These are phyloP conservation scores for Kwoniella shivajii DNA, from an alignment of 1,284 basidiomycete species.

Conservation along the genomic window DNA sequence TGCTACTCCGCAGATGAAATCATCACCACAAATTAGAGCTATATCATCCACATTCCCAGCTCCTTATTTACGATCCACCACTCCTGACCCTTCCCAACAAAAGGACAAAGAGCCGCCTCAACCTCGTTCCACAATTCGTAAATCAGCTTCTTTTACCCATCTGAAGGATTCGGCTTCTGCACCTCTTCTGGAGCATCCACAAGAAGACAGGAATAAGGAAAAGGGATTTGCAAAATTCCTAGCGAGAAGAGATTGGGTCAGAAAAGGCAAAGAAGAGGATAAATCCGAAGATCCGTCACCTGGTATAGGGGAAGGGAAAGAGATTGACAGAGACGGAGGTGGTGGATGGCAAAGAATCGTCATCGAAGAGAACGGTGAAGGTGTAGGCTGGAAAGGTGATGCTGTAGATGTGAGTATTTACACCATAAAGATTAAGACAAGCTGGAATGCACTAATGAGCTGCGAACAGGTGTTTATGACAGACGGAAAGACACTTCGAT, in stretches of 20 bases:
- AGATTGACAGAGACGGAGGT: slow-evolving; percentile 44
- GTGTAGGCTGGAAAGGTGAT: slow-evolving; percentile 31
- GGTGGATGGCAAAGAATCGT: slow-evolving; percentile 36
- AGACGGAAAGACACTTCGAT: slow-evolving; percentile 31
- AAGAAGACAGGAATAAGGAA: slow-evolving; percentile 15
- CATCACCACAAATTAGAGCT: slow-evolving; percentile 11
- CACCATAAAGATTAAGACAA: too few relatives aligned
- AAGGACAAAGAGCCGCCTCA: not conserved
- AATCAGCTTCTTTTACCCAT: slow-evolving; percentile 13
- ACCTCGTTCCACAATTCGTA: not conserved
- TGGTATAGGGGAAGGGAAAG: slow-evolving; percentile 39
- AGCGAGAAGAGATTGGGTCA: slow-evolving; percentile 24
- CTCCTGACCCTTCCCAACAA: slow-evolving; percentile 7
- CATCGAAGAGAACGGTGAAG: slow-evolving; percentile 33
- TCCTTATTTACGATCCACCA: slow-evolving; percentile 4
- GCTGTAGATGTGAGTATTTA: slow-evolving; percentile 34
- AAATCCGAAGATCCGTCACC: slow-evolving; percentile 8
- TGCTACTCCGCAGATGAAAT: not conserved
- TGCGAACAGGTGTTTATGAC: not conserved
- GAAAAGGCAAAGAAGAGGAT: slow-evolving; percentile 14
- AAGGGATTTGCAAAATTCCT: slow-evolving; percentile 44
- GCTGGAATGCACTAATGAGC: not conserved
- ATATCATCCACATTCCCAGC: slow-evolving; percentile 10
- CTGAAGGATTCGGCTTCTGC: not conserved
- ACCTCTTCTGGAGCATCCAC: slow-evolving; percentile 1